A percentile compares a stretch with the other conserved stretches of the same genome.
Conservation (phyloP, 495 filamentous ascomycete genomes). For the Podospora tetraspora region DNA sequence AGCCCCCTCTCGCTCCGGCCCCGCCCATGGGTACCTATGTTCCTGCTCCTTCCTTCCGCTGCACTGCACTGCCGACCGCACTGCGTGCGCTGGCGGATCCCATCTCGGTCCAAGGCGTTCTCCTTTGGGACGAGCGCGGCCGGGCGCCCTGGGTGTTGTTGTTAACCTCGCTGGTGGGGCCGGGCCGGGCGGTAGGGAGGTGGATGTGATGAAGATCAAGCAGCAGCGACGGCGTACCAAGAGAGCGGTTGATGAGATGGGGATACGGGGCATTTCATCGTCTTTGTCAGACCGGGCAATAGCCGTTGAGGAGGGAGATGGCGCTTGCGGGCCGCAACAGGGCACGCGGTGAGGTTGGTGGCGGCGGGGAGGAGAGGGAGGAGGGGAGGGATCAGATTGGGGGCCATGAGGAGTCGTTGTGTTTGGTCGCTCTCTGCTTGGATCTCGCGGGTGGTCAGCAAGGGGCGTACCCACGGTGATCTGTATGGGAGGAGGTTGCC, state of each 20-base stretch:
- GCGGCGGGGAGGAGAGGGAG: not conserved
- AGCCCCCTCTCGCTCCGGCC: not conserved
- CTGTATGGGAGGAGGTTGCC: not conserved
- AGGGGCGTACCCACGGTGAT: not conserved
- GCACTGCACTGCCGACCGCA: not conserved
- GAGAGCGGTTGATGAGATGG: not conserved
- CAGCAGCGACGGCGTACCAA: not conserved
- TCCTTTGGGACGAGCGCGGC: not conserved
- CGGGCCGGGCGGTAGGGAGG: not conserved
- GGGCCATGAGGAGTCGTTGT: not conserved
- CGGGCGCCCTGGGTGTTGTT: not conserved
- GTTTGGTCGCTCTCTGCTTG: not conserved
- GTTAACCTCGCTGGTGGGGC: not conserved
- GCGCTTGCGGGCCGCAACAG: not conserved
- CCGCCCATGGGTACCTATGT: not conserved
- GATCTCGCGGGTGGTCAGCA: not conserved
- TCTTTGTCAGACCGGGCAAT: not conserved
- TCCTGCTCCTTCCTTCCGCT: not conserved
- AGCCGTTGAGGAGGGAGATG: not conserved
- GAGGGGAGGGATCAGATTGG: not conserved
- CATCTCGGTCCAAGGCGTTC: not conserved
- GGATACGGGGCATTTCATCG: not conserved
- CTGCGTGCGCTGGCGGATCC: not conserved
- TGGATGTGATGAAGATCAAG: not conserved
- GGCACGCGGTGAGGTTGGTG: not conserved